Conservation (phyloP, 805 yeast species). For the Pichia gijzeniarum region DNA sequence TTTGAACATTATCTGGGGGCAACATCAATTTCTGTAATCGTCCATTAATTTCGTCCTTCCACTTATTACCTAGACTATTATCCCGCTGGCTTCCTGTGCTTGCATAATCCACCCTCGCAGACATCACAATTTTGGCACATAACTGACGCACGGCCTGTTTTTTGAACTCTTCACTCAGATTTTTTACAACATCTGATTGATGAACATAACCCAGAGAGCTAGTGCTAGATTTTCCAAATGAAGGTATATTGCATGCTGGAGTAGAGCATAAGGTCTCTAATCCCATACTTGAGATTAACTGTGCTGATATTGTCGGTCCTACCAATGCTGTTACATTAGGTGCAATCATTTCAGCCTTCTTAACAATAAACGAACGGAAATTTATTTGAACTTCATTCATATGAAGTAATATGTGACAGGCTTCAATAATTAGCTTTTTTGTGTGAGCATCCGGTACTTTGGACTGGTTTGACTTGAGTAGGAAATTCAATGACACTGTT, state of each 20-base stretch:
- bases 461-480: slow-evolving; percentile 5
- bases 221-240: slow-evolving; percentile 54
- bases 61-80: slow-evolving; percentile 44
- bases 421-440: slow-evolving; percentile 19
- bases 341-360: slow-evolving; percentile 52
- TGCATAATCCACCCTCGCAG: slow-evolving; percentile 67
- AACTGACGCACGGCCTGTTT: slow-evolving; percentile 71
- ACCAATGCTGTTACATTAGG: slow-evolving; percentile 75
- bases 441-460: background rate
- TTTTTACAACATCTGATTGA: slow-evolving; percentile 51
- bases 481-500: slow-evolving; percentile 60
- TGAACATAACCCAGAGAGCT: slow-evolving; percentile 55
- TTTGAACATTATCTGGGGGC: slow-evolving; percentile 67
- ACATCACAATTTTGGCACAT: slow-evolving; percentile 72
- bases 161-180: slow-evolving; percentile 50
- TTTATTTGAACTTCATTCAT: slow-evolving; percentile 37
- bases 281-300: slow-evolving; percentile 68
- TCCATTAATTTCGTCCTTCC: slow-evolving; percentile 51
- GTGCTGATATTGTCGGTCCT: slow-evolving; percentile 69
- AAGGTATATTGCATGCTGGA: slow-evolving; percentile 80
- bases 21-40: slow-evolving; percentile 66
- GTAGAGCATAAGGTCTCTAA: slow-evolving; percentile 54
- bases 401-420: slow-evolving; percentile 42
- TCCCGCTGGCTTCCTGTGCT: slow-evolving; percentile 28
- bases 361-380: slow-evolving; percentile 50